Evolutionary conservation across 2,329 filamentous ascomycete genomes (phyloP), one percentile per base, ranked within the genome.

Genomic region (Periconia digitata): DNA sequence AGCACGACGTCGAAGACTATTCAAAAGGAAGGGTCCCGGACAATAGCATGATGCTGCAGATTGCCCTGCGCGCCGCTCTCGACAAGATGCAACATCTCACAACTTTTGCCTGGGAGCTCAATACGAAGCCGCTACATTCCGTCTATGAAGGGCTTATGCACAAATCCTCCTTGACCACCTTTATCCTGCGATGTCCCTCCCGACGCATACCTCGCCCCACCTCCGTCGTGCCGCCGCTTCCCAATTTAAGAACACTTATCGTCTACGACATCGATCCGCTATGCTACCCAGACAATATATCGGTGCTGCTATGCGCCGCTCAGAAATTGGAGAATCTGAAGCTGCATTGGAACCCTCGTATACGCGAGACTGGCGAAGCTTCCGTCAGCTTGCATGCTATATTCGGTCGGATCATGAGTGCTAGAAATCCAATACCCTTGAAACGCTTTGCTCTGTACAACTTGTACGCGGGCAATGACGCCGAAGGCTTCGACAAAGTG

Each of bases 241-340:
- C 80, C 7, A 80, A 79, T 53, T 71, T 86, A 20, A 72, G 71
- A 27, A 72, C 70, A 4, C 71, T 86, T 29, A 77, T 78, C 44
- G 73, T 83, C 22, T 79, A 79, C 50, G 76, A 85, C 53, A 82
- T 85, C 44, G 83, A 86, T 47, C 83, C 83, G 1, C 72, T 85
- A 8, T 85, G 83, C 67, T 84, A 84, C 56, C 81, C 81, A 0
- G 83, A 86, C 64, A 83, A 85, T 55, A 77, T 85, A 8, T 81
- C 81, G 13, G 70, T 79, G 18, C 66, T 85, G 13, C 66, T 85
- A 6, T 64, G 75, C 13, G 72, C 76, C n/a, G 79, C 79, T 4
- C 77, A 74, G 51, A 80, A 79, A 44, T 68, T 86, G 3, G 71
- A 76, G 35, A 78, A 80, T 24, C 65, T 86, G 7, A 79, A 73